A percentile compares a stretch with the other conserved stretches of the same genome.
These are phyloP conservation scores for Acer campestre DNA, from an alignment of 345 rosid species.

Conservation along the genomic window DNA sequence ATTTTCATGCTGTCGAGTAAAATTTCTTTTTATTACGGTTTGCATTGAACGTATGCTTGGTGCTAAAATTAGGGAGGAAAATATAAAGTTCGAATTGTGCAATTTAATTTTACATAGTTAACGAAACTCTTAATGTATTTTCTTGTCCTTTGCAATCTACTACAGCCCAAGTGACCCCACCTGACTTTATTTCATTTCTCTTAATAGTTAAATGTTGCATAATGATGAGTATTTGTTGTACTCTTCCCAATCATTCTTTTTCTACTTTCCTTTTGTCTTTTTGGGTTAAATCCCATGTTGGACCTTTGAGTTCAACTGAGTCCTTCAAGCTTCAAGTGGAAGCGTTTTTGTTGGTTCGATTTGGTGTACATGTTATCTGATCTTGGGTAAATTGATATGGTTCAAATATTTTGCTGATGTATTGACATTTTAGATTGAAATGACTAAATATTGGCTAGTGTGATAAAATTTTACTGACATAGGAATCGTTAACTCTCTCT, in stretches of 20 bases:
- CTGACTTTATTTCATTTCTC: neutral
- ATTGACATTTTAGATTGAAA: neutral
- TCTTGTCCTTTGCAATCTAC: neutral
- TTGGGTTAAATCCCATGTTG: neutral
- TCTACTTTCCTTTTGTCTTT: neutral
- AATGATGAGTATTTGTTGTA: neutral
- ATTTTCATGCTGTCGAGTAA: neutral
- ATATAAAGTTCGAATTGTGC: neutral
- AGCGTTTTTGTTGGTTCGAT: neutral
- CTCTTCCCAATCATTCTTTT: neutral
- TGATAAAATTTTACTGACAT: neutral
- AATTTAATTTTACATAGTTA: neutral
- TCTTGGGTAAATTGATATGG: neutral
- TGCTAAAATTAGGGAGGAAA: neutral
- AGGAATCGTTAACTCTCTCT: neutral
- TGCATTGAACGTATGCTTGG: neutral
- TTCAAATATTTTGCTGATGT: neutral
- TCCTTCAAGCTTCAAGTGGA: neutral
- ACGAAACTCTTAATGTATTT: neutral
- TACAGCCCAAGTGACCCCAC: neutral
- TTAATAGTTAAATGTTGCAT: neutral
- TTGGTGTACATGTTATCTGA: neutral
- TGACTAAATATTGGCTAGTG: neutral
- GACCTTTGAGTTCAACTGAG: neutral
- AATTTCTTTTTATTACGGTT: neutral